Percentiles rank a stretch among this genome's conserved stretches.
Conservation (phyloP, 1,284 basidiomycete genomes). For the Clitocybe nebularis region DNA sequence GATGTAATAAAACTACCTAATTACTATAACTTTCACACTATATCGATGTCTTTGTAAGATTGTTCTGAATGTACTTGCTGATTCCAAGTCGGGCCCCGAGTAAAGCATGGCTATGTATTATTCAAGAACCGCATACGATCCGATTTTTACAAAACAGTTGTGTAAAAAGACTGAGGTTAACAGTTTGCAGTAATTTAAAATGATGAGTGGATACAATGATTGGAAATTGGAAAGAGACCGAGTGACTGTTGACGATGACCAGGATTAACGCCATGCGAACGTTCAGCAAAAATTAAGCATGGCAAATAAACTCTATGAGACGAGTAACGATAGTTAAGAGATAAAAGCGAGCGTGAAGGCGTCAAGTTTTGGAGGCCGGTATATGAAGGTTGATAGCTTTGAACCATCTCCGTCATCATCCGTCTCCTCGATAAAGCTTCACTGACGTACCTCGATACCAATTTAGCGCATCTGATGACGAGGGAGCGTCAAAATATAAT, state of each 20-base stretch:
- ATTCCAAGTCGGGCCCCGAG: no score
- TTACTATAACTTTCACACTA: no score
- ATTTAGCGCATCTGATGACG: constrained; percentile 77
- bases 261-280: not conserved
- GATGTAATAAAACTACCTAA: constrained; percentile 12
- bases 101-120: no score
- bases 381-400: constrained; percentile 45
- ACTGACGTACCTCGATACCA: constrained; percentile 78
- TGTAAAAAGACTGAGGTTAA: constrained; percentile 7
- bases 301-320: not conserved
- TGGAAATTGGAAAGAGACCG: constrained; percentile 12
- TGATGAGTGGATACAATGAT: constrained; percentile 18
- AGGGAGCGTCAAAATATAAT: constrained; percentile 85
- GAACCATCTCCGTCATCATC: not conserved
- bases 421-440: no score
- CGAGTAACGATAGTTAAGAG: constrained; percentile 1
- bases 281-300: not conserved
- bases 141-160: no score
- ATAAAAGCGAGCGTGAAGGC: constrained; percentile 12
- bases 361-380: constrained; percentile 40
- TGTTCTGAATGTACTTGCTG: not conserved
- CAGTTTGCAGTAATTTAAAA: constrained; percentile 8
- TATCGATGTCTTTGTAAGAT: no score
- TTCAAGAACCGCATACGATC: no score
- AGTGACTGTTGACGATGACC: constrained; percentile 4